Percentiles rank a stretch among this genome's conserved stretches.
These are phyloP conservation scores for Jamesozyma spencerorum DNA, from an alignment of 805 yeast genomes.

Conservation along the genomic window DNA sequence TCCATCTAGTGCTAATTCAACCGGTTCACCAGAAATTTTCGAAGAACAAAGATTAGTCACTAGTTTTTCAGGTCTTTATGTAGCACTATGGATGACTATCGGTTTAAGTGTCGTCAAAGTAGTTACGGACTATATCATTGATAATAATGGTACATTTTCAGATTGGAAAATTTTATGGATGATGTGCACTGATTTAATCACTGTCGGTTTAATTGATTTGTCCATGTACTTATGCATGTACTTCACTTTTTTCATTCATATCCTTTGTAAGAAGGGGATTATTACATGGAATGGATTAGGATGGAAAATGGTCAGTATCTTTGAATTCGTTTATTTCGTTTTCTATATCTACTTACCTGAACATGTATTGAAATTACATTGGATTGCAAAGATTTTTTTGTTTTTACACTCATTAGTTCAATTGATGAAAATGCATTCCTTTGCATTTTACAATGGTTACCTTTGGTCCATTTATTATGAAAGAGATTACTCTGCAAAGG, in stretches of 20 bases:
- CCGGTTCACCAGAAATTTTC: not conserved
- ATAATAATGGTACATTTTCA: constrained; percentile 30
- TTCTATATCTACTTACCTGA: constrained; percentile 53
- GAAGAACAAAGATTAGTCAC: constrained; percentile 1
- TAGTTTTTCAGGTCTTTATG: constrained; percentile 67
- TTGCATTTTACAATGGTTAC: constrained; percentile 84
- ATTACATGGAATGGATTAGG: constrained; percentile 61
- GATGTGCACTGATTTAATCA: constrained; percentile 50
- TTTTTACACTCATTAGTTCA: constrained; percentile 77
- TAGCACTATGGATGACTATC: constrained; percentile 66
- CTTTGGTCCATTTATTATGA: constrained; percentile 57
- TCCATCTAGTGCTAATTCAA: not conserved
- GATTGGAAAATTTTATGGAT: constrained; percentile 48
- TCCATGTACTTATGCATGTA: constrained; percentile 65
- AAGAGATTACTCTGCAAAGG: constrained; percentile 38
- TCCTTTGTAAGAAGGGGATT: constrained; percentile 35
- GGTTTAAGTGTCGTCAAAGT: constrained; percentile 47
- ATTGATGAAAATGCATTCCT: constrained; percentile 92
- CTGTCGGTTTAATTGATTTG: constrained; percentile 67
- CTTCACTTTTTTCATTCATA: constrained; percentile 51
- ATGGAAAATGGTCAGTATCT: constrained; percentile 48
- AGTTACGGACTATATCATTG: constrained; percentile 43
- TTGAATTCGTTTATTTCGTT: constrained; percentile 45
- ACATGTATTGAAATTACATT: constrained; percentile 45
- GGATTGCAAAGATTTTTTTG: constrained; percentile 85